phyloP scores from a whole-genome alignment of 1,284 basidiomycete genomes.

The Apiotrichum veenhuisii region DNA sequence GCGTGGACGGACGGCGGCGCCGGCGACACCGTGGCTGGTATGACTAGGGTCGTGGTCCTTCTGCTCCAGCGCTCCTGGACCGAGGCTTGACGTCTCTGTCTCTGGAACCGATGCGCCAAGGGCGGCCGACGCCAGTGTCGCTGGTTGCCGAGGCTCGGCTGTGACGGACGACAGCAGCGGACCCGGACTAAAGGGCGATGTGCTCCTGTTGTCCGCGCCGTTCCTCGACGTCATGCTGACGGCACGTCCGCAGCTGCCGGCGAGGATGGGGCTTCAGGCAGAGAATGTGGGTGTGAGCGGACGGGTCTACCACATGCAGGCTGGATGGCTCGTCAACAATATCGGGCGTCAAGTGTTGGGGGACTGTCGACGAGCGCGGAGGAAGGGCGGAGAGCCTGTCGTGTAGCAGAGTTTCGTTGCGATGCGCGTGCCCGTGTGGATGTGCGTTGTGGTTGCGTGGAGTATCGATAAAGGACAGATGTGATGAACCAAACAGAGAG shows the following conservation, averaged over 20 bases:
- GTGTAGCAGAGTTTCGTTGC: no score
- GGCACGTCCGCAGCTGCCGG: background rate
- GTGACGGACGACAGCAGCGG: background rate
- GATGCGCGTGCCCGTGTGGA: no score
- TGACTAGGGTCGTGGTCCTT: no score
- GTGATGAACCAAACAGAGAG: no score
- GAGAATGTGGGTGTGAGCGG: background rate
- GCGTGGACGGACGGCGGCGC: background rate
- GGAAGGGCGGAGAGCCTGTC: no score
- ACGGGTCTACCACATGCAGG: no score
- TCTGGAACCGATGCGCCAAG: background rate
- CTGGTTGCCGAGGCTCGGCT: background rate
- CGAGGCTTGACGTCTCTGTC: background rate
- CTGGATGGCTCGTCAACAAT: no score
- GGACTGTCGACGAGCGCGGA: no score
- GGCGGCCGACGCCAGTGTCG: background rate
- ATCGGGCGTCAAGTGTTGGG: no score
- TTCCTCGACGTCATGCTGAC: slow-evolving; percentile 4
- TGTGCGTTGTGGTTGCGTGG: no score
- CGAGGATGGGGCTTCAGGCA: background rate
- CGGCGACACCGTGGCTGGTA: background rate
- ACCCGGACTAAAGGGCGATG: background rate
- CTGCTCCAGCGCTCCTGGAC: background rate
- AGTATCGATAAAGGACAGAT: no score
- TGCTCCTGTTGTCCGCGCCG: background rate